Conservation (phyloP, 2,329 filamentous ascomycete genomes). For the Colletotrichum euphorbiae region DNA sequence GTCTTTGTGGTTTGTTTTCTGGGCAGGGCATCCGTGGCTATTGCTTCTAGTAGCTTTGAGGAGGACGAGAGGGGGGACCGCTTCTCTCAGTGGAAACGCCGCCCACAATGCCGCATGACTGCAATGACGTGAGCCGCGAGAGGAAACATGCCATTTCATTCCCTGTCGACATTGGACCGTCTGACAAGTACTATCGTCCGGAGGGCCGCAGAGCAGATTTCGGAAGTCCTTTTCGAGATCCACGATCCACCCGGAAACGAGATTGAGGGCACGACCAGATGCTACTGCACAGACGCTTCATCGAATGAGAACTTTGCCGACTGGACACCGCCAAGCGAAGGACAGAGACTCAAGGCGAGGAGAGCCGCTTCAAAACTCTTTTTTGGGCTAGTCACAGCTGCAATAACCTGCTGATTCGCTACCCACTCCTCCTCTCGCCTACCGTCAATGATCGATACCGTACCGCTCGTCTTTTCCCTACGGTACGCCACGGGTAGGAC, state of each 20-base stretch:
- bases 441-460: background rate
- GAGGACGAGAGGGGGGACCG: no score
- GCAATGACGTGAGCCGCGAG: conserved; percentile 35
- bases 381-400: background rate
- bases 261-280: background rate
- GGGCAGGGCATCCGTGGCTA: conserved; percentile 6
- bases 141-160: conserved; percentile 33
- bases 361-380: background rate
- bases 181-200: conserved; percentile 1
- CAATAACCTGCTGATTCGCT: background rate
- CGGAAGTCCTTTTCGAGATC: conserved; percentile 4
- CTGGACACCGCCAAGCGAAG: conserved; percentile 2
- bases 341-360: no score
- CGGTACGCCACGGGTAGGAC: conserved; percentile 6
- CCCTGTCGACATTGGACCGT: background rate
- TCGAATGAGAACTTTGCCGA: background rate
- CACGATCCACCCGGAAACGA: conserved; percentile 14
- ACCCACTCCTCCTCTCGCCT: conserved; percentile 3
- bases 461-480: background rate
- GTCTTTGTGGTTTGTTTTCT: conserved; percentile 3
- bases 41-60: no score
- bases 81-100: background rate
- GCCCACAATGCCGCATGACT: conserved; percentile 4
- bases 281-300: background rate
- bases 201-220: conserved; percentile 4